Conservation (phyloP, 108 stramenopile genomes). For the Epithemia pelagica region DNA sequence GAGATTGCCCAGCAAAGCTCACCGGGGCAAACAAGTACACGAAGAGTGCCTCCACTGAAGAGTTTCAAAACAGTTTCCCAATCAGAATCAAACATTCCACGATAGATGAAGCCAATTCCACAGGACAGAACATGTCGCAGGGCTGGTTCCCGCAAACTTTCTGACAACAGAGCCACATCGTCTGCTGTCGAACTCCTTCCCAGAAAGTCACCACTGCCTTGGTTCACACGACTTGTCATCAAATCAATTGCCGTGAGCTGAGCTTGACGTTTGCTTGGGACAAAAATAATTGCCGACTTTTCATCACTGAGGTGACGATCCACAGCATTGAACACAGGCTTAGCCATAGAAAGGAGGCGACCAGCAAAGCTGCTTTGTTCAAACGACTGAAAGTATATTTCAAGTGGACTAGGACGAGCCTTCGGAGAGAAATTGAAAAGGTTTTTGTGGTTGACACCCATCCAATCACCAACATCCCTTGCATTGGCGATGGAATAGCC, state of each 20-base stretch:
- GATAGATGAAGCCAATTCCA: conserved; percentile 93
- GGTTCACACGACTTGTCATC: conserved; percentile 85
- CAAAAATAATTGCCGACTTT: conserved; percentile 81
- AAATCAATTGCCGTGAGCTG: conserved; percentile 97
- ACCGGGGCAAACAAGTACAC: conserved; percentile 83
- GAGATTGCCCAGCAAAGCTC: conserved; percentile 84
- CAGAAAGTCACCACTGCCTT: conserved; percentile 44
- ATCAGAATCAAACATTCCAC: conserved; percentile 82
- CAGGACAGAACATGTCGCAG: conserved; percentile 75
- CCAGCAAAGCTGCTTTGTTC: conserved; percentile 88
- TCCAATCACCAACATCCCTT: conserved; percentile 96
- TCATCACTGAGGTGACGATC: conserved; percentile 62
- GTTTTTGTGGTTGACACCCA: conserved; percentile 84
- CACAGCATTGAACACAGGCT: conserved; percentile 90
- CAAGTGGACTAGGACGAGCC: conserved; percentile 89
- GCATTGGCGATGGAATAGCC: conserved; percentile 94
- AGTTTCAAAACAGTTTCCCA: conserved; percentile 59
- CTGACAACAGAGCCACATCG: conserved; percentile 14
- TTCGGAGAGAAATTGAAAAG: conserved; percentile 94
- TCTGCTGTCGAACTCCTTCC: conserved; percentile 24
- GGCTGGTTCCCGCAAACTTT: conserved; percentile 64
- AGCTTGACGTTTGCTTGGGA: conserved; percentile 93
- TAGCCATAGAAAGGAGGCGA: conserved; percentile 94
- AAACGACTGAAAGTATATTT: conserved; percentile 90
- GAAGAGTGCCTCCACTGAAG: conserved; percentile 53